Evolutionary conservation across 495 filamentous ascomycete species (phyloP), one percentile per base, ranked within the genome.

Genomic region (Neurospora sp.): DNA sequence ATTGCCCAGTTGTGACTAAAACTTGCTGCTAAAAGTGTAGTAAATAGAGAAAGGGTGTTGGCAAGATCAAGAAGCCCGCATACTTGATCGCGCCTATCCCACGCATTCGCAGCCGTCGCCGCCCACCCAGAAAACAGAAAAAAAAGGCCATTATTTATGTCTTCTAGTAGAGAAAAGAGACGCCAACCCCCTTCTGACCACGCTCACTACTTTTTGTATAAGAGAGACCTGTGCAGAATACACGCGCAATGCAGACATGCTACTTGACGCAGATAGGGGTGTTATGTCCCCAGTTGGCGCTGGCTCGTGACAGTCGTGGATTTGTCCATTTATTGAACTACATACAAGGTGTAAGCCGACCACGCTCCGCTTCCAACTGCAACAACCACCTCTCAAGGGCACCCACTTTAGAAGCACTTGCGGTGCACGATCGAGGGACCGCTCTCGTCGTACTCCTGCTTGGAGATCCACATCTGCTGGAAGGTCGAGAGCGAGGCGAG

Each of bases 401-500:
- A 44, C 75, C 72, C 35, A 90, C 90, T 90, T 97, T 97, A 97
- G 92, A 97, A 97, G 92, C 94, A 99, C 93, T 99, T 99, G 93
- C 96, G 94, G 91, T 99, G 96, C 78, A 99, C 96, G 82, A 99
- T 98, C 79, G 94, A 97, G 79, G 96, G 96, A 85, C 96, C 96
- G 84, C 91, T 94, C 92, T 99, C 96, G 87, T 99, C 96, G 90
- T 98, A 98, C 89, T 98, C 96, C 88, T 99, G 96, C 93, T 99
- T 99, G 76, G 96, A 99, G 91, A 99, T 98, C 96, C 96, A 99
- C 96, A 99, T 99, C 88, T 98, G 96, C 88, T 99, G 96, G 94
- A 98, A 98, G 86, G 96, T 98, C 73, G 96, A 99, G 76, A 99
- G 93, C 75, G 96, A 99, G 76, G 96, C 96, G 82, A 99, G 87